Percentiles rank a stretch among this genome's conserved stretches.
These are phyloP conservation scores for Malus hybrid DNA, from an alignment of 331 rosid species.

Conservation along the genomic window DNA sequence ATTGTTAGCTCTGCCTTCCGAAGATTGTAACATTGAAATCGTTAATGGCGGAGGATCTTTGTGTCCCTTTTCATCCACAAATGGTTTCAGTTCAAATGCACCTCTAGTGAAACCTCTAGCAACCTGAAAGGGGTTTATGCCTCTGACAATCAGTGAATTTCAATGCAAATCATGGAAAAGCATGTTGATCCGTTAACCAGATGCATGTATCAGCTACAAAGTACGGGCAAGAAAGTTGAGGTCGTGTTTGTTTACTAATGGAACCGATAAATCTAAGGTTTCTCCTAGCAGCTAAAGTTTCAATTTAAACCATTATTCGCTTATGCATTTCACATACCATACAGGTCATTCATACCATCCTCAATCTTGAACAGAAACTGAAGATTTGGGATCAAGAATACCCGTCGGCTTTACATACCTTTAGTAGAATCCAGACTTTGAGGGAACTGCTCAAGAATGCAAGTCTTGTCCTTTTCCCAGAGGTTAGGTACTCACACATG, in stretches of 20 bases:
- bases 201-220: not conserved
- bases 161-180: not conserved
- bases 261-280: not conserved
- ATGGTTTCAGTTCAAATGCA: constrained; percentile 63
- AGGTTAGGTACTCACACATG: constrained; percentile 79
- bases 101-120: constrained; percentile 91
- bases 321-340: not conserved
- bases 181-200: not conserved
- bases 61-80: constrained; percentile 49
- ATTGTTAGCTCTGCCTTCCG: constrained; percentile 37
- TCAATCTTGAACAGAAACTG: not conserved
- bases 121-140: constrained; percentile 48
- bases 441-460: constrained; percentile 88
- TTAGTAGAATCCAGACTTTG: constrained; percentile 86
- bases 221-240: not conserved
- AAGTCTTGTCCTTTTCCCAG: constrained; percentile 77
- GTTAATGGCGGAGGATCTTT: constrained; percentile 41
- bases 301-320: not conserved
- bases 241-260: not conserved
- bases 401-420: constrained; percentile 40
- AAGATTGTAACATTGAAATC: constrained; percentile 51
- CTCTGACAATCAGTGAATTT: constrained; percentile 9
- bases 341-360: not conserved
- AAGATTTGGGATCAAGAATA: not conserved
- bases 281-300: too few species aligned